Percentiles rank a stretch among this genome's conserved stretches.
Conservation (phyloP, 1,284 basidiomycete genomes). For the Coniferiporia weirii region DNA sequence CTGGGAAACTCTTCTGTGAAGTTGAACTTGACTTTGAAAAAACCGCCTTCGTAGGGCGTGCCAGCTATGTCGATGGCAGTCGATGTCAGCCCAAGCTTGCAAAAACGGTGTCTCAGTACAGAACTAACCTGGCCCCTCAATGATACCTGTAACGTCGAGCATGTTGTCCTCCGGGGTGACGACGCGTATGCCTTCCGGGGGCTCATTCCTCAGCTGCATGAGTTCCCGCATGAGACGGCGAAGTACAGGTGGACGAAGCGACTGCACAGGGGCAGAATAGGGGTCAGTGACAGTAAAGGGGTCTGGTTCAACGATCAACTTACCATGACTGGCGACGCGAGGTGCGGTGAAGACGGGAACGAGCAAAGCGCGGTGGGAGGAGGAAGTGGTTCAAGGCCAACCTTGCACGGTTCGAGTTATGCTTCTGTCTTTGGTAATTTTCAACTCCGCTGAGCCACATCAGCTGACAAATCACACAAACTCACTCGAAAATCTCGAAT, state of each 20-base stretch:
- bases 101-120: constrained; percentile 7
- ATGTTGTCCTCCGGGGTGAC: constrained; percentile 80
- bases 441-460: neutral
- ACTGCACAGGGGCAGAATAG: constrained; percentile 27
- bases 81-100: constrained; percentile 27
- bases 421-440: neutral
- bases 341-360: neutral
- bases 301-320: neutral
- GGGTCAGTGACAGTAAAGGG: neutral
- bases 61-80: constrained; percentile 47
- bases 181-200: constrained; percentile 85
- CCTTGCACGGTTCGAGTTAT: neutral
- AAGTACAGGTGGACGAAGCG: constrained; percentile 49
- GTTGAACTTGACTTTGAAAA: constrained; percentile 82
- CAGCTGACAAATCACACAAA: neutral
- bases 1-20: constrained; percentile 90
- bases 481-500: too few relatives aligned
- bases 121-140: constrained; percentile 66
- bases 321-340: neutral
- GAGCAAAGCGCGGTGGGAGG: neutral
- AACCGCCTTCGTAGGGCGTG: constrained; percentile 89
- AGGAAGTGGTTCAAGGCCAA: neutral
- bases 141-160: constrained; percentile 75
- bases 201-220: constrained; percentile 68
- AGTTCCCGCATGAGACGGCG: constrained; percentile 84